A percentile compares a stretch with the other conserved stretches of the same genome.
phyloP scores from a whole-genome alignment of 2,329 filamentous ascomycete genomes.

The Macrophomina tecta region DNA sequence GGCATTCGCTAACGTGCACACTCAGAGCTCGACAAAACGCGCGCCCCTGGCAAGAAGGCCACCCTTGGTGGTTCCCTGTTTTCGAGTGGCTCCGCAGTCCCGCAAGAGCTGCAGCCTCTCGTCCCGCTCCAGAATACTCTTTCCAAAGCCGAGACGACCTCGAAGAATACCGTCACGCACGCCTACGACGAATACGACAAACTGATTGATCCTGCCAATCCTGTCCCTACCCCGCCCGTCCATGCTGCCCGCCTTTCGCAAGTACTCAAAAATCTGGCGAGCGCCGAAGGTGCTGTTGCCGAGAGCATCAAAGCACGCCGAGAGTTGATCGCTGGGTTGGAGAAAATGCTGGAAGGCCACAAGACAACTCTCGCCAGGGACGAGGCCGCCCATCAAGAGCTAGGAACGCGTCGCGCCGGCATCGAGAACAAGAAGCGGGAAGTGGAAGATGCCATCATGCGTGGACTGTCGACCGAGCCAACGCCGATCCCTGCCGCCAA shows the following conservation, averaged over 20 bases:
- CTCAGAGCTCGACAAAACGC: constrained; percentile 62
- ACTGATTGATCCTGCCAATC: constrained; percentile 72
- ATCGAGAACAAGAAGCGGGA: constrained; percentile 85
- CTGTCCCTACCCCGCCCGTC: constrained; percentile 81
- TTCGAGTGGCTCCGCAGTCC: constrained; percentile 64
- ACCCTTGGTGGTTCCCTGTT: constrained; percentile 74
- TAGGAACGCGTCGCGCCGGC: constrained; percentile 70
- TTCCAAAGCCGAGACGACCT: constrained; percentile 72
- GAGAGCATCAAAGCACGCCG: constrained; percentile 87
- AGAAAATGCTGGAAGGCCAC: constrained; percentile 80
- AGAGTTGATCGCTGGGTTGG: constrained; percentile 77
- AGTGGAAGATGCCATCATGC: constrained; percentile 90
- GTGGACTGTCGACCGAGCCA: constrained; percentile 71
- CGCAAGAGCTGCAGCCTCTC: constrained; percentile 78
- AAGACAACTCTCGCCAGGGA: constrained; percentile 73
- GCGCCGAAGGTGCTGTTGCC: constrained; percentile 85
- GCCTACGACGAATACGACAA: constrained; percentile 86
- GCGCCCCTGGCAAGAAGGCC: constrained; percentile 58
- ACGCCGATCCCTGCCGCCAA: constrained; percentile 45
- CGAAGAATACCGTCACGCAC: constrained; percentile 69
- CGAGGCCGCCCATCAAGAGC: constrained; percentile 66
- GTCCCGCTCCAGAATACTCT: constrained; percentile 75
- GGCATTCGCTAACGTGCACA: constrained; percentile 24
- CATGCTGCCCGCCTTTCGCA: constrained; percentile 89
- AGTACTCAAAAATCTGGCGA: constrained; percentile 86